Conservation (phyloP, 495 filamentous ascomycete species). For the Aeminium ludgeri region DNA sequence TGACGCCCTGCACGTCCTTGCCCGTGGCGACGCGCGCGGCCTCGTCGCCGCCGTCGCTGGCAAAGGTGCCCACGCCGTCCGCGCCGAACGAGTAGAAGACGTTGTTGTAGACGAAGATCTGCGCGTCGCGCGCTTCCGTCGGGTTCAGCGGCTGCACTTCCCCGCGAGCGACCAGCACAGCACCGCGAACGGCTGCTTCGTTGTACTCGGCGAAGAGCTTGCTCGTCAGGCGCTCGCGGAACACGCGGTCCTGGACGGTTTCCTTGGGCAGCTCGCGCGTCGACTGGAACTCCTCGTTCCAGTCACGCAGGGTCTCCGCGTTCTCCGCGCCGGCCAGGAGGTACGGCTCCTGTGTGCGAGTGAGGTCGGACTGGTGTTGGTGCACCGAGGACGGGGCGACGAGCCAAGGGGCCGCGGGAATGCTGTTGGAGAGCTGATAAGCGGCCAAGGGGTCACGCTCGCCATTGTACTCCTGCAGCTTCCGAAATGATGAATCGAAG, state of each 20-base stretch:
- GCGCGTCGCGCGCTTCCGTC: slow-evolving; percentile 77
- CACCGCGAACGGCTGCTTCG: slow-evolving; percentile 82
- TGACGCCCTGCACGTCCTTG: slow-evolving; percentile 89
- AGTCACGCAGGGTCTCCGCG: slow-evolving; percentile 84
- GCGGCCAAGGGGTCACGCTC: slow-evolving; percentile 71
- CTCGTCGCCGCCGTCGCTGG: slow-evolving; percentile 89
- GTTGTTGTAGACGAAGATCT: slow-evolving; percentile 99
- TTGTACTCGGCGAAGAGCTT: slow-evolving; percentile 97
- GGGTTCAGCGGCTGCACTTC: slow-evolving; percentile 95
- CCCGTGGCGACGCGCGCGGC: slow-evolving; percentile 90
- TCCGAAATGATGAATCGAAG: slow-evolving; percentile 55
- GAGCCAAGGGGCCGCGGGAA: slow-evolving; percentile 85
- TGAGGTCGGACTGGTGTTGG: slow-evolving; percentile 64
- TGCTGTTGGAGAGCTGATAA: slow-evolving; percentile 88
- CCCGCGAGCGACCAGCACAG: slow-evolving; percentile 80
- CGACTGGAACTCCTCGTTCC: slow-evolving; percentile 98
- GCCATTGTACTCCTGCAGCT: slow-evolving; percentile 64
- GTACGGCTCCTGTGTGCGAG: slow-evolving; percentile 83
- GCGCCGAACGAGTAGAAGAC: slow-evolving; percentile 98
- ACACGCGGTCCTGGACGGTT: slow-evolving; percentile 86
- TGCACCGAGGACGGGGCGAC: slow-evolving; percentile 46
- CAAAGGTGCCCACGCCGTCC: slow-evolving; percentile 94
- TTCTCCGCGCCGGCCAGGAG: slow-evolving; percentile 80
- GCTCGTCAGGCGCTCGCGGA: slow-evolving; percentile 79
- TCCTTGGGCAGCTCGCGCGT: slow-evolving; percentile 86